Evolutionary conservation across 345 rosid genomes (phyloP).

Genomic region (Aethionema arabicum): DNA sequence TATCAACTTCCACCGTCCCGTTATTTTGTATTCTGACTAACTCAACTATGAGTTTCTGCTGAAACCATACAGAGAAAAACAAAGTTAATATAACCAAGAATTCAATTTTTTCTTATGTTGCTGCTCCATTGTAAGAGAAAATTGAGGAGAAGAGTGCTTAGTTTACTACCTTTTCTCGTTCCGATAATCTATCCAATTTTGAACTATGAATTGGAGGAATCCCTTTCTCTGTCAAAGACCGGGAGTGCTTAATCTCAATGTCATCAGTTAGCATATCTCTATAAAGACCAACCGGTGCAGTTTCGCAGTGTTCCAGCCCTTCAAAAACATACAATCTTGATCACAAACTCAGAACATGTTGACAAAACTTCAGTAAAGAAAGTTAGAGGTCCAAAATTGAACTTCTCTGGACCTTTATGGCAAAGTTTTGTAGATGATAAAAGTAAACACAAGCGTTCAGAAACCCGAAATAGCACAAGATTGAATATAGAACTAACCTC

Average conservation of each 20-base stretch:
- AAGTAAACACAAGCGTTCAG: neutral
- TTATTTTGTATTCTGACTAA: constrained; percentile 88
- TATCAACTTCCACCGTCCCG: constrained; percentile 92
- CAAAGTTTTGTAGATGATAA: neutral
- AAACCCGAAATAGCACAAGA: neutral
- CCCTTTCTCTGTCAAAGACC: constrained; percentile 73
- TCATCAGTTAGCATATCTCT: constrained; percentile 45
- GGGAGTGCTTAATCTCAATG: constrained; percentile 46
- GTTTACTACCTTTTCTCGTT: constrained; percentile 72
- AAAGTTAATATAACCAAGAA: neutral
- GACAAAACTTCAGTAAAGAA: no score
- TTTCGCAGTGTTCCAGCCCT: constrained; percentile 65
- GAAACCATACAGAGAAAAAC: constrained; percentile 22
- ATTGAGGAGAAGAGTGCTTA: neutral
- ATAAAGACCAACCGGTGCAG: constrained; percentile 47
- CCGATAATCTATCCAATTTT: constrained; percentile 71
- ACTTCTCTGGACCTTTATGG: neutral
- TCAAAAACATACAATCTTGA: constrained; percentile 38
- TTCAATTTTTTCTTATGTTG: no score
- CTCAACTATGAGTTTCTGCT: constrained; percentile 83
- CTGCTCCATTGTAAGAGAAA: no score
- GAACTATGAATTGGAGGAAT: constrained; percentile 48
- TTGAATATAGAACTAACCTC: constrained; percentile 42
- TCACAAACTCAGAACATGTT: constrained; percentile 17
- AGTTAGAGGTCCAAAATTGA: neutral